A percentile compares a stretch with the other conserved stretches of the same genome.
Conservation (phyloP, 163 green algal genomes). For the Scenedesmus sp. region DNA sequence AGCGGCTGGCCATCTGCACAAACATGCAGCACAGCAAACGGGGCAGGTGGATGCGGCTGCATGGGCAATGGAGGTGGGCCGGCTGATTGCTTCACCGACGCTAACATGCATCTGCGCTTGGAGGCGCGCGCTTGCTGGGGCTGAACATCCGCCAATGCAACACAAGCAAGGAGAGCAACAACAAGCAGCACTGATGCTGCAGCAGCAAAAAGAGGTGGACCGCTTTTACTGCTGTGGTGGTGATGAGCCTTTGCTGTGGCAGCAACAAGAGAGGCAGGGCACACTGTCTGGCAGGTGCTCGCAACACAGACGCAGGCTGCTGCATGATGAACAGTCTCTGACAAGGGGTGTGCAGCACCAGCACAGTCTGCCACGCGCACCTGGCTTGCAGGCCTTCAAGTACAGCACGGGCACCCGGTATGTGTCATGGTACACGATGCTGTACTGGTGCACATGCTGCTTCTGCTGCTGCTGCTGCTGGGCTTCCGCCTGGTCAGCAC, state of each 20-base stretch:
- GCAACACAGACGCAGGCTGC: too few species aligned
- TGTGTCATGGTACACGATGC: conserved; percentile 18
- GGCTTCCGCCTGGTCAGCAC: not conserved
- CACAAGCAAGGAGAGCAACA: too few species aligned
- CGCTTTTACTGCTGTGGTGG: too few species aligned
- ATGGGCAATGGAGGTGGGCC: not conserved
- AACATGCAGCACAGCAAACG: not conserved
- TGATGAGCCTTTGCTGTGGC: too few species aligned
- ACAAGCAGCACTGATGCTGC: too few species aligned
- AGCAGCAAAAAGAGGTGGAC: too few species aligned
- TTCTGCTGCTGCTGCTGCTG: not conserved
- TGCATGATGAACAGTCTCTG: too few species aligned
- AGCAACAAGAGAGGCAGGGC: too few species aligned
- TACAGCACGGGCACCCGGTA: conserved; percentile 47
- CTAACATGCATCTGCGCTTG: not conserved
- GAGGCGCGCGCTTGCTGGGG: not conserved
- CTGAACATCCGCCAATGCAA: too few species aligned
- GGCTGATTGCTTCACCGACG: not conserved
- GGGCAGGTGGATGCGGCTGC: not conserved
- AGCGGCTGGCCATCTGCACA: conserved; percentile 11
- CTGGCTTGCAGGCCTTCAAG: not conserved
- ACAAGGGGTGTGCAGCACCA: too few species aligned
- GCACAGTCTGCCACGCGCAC: not conserved
- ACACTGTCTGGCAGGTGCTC: too few species aligned
- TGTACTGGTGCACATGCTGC: conserved; percentile 5